These are phyloP conservation scores for Colletotrichum plurivorum DNA, from an alignment of 2,329 filamentous ascomycete genomes.

Conservation along the genomic window DNA sequence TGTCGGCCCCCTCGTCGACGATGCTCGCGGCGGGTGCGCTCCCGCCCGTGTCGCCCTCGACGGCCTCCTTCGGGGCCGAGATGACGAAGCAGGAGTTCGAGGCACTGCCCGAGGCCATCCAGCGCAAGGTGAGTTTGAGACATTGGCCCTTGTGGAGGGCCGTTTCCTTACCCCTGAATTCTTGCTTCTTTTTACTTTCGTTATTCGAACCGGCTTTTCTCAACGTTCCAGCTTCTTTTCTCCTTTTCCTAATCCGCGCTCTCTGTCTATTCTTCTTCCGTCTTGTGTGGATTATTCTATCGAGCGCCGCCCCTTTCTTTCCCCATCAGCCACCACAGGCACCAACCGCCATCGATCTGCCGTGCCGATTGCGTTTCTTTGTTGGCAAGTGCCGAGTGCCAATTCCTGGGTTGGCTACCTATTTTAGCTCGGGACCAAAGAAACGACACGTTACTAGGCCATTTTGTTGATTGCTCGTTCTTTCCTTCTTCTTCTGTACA, in stretches of 20 bases:
- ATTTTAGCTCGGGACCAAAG: constrained; percentile 11
- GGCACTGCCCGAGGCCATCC: constrained; percentile 66
- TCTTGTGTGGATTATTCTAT: too few species aligned
- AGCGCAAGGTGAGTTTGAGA: constrained; percentile 66
- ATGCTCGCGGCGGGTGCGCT: constrained; percentile 2
- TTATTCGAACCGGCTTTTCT: too few species aligned
- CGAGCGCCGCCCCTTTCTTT: too few species aligned
- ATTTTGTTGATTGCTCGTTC: not conserved
- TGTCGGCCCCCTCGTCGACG: constrained; percentile 13
- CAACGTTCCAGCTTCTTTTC: too few species aligned
- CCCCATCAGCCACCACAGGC: not conserved
- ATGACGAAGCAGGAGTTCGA: constrained; percentile 62
- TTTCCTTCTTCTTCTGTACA: not conserved
- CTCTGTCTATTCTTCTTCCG: too few species aligned
- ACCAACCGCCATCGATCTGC: constrained; percentile 10
- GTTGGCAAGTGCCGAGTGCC: constrained; percentile 23
- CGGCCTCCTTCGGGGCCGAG: constrained; percentile 35
- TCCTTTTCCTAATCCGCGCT: too few species aligned
- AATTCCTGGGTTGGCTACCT: not conserved
- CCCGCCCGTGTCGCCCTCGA: constrained; percentile 42
- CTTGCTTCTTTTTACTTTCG: not conserved
- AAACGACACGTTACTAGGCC: not conserved
- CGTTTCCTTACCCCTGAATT: constrained; percentile 5
- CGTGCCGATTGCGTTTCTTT: constrained; percentile 28
- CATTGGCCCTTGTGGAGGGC: constrained; percentile 32